Base-by-base conservation (phyloP, 331 rosid species). In the Malus hybrid region DNA sequence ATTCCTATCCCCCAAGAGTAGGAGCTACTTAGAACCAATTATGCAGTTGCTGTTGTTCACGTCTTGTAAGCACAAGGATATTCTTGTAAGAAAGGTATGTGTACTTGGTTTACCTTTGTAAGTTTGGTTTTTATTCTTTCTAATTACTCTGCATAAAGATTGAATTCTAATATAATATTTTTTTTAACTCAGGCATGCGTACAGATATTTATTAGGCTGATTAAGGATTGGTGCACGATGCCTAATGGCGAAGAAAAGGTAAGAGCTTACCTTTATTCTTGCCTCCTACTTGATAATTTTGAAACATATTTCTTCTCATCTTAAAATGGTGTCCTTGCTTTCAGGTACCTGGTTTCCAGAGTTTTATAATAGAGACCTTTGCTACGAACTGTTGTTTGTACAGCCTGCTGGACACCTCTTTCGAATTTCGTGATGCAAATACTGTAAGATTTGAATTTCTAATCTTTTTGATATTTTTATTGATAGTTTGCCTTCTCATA, bases 311-410 rank as follows among this genome's bases (percentile, higher is more conserved):
- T 19, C 62, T 24, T 72, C 28, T 75, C 52, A 50, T 75, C 71
- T 22, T 60, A 46, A 7, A 48, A 44, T 28, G 15, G 3, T 29
- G 22, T 65, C 44, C 79, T 64, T 73, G 28, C 75, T 85, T 81
- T 50, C 79, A 94, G 99, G 92, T 94, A 70, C 97, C 97, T 77
- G 99, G 99, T 82, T 94, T 94, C 79, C 93, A 89, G 77, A 90
- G 66, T 67, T 94, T 92, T 79, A 76, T 94, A 81, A 80, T 94
- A 12, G 96, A 90, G 84, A 77, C 82, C 78, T 94, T 94, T 82
- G 97, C 97, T 66, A 88, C 84, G 68, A 84, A 90, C 86, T 94
- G 99, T 87, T 94, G 97, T 82, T 79, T 94, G 83, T 89, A 89
- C 72, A 94, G 99, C 73, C 86, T 94, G 77, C 93, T 94, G 71